Evolutionary conservation across 352 stramenopile species (phyloP).

Genomic region (Pythium aristosporum): DNA sequence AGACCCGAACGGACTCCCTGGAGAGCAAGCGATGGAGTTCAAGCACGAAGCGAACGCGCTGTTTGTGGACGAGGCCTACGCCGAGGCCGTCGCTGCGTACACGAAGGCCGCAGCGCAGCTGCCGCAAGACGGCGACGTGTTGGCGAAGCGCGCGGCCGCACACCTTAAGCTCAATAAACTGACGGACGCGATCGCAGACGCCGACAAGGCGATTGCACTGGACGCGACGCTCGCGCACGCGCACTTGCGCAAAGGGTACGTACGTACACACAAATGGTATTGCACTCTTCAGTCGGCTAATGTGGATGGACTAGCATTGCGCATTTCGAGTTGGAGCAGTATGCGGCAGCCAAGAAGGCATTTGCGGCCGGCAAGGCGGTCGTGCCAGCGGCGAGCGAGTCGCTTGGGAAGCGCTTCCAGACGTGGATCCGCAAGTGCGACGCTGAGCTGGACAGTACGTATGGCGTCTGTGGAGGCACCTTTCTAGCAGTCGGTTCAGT

Average conservation of each 20-base stretch:
- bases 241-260: conserved; percentile 72
- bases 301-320: conserved; percentile 43
- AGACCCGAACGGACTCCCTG: not conserved
- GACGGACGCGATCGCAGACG: conserved; percentile 51
- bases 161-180: conserved; percentile 69
- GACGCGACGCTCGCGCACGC: conserved; percentile 54
- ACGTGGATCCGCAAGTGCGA: conserved; percentile 90
- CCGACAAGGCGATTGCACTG: conserved; percentile 46
- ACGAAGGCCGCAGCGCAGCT: conserved; percentile 39
- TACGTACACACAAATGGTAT: not conserved
- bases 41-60: conserved; percentile 73
- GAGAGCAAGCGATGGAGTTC: conserved; percentile 50
- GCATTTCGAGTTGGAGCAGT: conserved; percentile 83
- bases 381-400: conserved; percentile 29
- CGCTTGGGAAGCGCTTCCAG: conserved; percentile 58
- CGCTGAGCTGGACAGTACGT: conserved; percentile 69
- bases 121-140: conserved; percentile 43
- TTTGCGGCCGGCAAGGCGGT: conserved; percentile 57
- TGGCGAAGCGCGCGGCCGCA: conserved; percentile 69
- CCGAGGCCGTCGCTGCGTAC: conserved; percentile 57
- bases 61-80: conserved; percentile 85
- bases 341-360: conserved; percentile 50
- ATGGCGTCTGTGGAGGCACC: not conserved
- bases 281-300: not conserved
- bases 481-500: not conserved